Base-by-base conservation (phyloP, 768 basidiomycete genomes). In the Podaxis sp. region DNA sequence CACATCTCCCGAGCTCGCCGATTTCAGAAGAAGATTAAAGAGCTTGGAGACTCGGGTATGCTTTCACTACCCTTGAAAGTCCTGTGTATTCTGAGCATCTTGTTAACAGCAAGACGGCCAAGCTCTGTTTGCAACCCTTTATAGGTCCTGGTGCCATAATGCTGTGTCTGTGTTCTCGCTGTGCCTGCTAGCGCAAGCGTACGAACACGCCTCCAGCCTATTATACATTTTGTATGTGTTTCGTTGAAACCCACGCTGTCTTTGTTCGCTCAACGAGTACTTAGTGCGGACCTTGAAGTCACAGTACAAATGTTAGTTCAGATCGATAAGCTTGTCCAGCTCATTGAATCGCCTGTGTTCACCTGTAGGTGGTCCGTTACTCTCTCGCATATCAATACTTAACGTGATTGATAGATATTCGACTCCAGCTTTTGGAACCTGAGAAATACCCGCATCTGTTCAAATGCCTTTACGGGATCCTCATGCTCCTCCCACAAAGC, bases 111-210 rank as follows among this genome's bases (percentile, higher is more conserved):
- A 96, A 91, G 97, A 99, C 65, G 95, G 96, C 2, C 97, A 98
- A 75, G 91, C 91, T 14, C 72, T 99, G 21, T 99, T 98, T 71
- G 92, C 91, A 10, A 92, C 90, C 0, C 77, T 99, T 2, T 99
- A 99, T 68, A 83, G 93, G 18, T 98, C 95, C 18, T 99, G 97
- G 97, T 98, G 95, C 71, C 97, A 99, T 67, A 98, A 98, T 69
- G 91, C 96, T 1, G 95, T 98, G 46, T 90, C 97, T 0, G 94
- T 94, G 1, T 97, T 99, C 70, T 94, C 97, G 1, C 81, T 99
- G 5, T 99, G 97, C 72, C 80, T 99, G 28, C 80, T 99, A 25
- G 97, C 97, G 4, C 97, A 99, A 71, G 96, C 97, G 2, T 99
- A 99, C 66, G 97, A 99, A 71, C 97, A 99, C 73, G 97, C 96